Base-by-base conservation (phyloP, 208 protist genomes). In the Leishmania major region DNA sequence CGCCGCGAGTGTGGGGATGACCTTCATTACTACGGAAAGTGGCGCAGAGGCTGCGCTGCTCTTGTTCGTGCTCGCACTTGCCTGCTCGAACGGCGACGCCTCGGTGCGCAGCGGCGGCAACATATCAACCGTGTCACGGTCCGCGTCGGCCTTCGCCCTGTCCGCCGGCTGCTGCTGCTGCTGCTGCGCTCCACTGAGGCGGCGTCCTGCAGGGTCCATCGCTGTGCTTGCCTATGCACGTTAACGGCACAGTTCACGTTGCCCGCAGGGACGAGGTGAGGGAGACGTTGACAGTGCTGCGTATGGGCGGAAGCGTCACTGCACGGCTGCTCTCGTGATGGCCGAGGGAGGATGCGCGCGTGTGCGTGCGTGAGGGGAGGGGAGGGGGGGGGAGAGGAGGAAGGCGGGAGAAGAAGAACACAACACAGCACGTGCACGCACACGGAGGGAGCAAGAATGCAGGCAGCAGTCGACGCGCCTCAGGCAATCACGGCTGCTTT, bases 1-100 rank as follows among this genome's bases (percentile, higher is more conserved):
- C 28, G 76, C 37, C 53, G 77, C 57, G n/a, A 77, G 64, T 15
- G 76, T 64, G 1, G 75, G 43, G 59, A 62, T 55, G 55, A n/a
- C 28, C 8, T 25, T 37, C 74, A 67, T 11, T 45, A 25, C 35
- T 51, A 28, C 35, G 49, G 51, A 35, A 17, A 77, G 53, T 4
- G 73, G 73, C 40, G 57, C 74, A n/a, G 57, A 22, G 15, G 35
- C 53, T 49, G 53, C 31, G 19, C 35, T 22, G 73, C 35, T 66
- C 28, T 5, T 45, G 35, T n/a, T 77, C 3, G 28, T 10, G 6
- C 22, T 40, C 8, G 70, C 2, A 15, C 15, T 25, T 40, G 35
- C n/a, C 49, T 15, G 15, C 22, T 78, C 74, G 25, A 49, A 31
- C 8, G 15, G 11, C 2, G 74, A 49, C 31, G 55, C 10, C 35